These are phyloP conservation scores for Coffea eugenioides DNA, from an alignment of 257 asterid genomes.

Conservation along the genomic window DNA sequence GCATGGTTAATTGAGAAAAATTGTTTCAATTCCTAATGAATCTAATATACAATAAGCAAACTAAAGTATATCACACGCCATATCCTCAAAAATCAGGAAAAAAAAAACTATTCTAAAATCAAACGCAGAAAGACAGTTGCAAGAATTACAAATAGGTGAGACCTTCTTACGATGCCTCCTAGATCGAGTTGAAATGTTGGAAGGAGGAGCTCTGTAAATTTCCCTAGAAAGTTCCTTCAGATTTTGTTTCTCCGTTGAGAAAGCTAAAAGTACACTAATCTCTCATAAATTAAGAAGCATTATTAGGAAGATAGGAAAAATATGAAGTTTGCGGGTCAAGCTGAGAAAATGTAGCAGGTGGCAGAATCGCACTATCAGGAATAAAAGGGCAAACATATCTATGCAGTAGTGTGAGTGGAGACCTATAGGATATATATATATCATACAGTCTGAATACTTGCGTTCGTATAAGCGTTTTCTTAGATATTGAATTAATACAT, in stretches of 20 bases:
- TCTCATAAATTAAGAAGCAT: background rate
- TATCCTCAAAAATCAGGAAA: background rate
- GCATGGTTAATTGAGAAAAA: background rate
- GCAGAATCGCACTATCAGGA: background rate
- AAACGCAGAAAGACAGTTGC: background rate
- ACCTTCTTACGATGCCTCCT: conserved; percentile 11
- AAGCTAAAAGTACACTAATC: background rate
- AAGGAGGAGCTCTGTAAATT: background rate
- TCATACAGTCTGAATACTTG: background rate
- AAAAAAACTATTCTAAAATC: background rate
- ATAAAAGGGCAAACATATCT: background rate
- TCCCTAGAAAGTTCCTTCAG: background rate
- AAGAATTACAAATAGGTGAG: background rate
- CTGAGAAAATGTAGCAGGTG: background rate
- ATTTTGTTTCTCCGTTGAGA: conserved; percentile 2
- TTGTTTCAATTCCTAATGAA: background rate
- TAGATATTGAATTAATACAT: too few relatives aligned
- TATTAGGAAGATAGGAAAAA: background rate
- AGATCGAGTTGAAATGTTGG: conserved; percentile 7
- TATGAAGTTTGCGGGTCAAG: background rate
- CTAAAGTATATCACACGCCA: too few relatives aligned
- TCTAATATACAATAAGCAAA: background rate
- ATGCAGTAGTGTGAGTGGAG: background rate
- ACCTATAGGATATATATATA: background rate
- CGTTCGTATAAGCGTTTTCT: background rate